These are phyloP conservation scores for Gonapodya prolifera DNA, from an alignment of 192 early-diverging fungal genomes.

Conservation along the genomic window DNA sequence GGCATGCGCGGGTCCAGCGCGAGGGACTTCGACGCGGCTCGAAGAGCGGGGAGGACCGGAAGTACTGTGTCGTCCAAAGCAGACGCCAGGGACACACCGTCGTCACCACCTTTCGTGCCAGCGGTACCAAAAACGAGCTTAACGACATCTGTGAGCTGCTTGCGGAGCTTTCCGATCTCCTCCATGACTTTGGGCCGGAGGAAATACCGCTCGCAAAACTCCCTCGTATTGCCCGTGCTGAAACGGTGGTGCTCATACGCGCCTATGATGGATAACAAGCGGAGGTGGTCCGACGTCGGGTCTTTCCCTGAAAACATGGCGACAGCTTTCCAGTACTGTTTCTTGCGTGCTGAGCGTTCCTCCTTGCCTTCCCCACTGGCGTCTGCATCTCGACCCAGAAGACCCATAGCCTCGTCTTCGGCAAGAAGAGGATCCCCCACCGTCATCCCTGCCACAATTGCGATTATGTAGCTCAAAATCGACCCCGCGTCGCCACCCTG, in stretches of 20 bases:
- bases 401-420: conserved; percentile 34
- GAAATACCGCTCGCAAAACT: conserved; percentile 72
- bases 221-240: conserved; percentile 23
- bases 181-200: conserved; percentile 65
- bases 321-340: conserved; percentile 62
- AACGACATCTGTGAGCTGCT: conserved; percentile 59
- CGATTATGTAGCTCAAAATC: conserved; percentile 72
- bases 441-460: conserved; percentile 79
- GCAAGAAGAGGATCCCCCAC: conserved; percentile 39
- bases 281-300: conserved; percentile 75
- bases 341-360: conserved; percentile 35
- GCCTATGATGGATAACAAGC: conserved; percentile 75
- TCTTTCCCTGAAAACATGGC: conserved; percentile 60
- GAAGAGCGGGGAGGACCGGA: conserved; percentile 33
- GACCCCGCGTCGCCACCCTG: conserved; percentile 58
- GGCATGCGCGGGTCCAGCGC: conserved; percentile 50
- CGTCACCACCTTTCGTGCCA: no score
- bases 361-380: conserved; percentile 50
- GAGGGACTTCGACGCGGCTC: no score
- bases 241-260: conserved; percentile 50
- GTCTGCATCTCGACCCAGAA: conserved; percentile 39
- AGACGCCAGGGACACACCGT: no score
- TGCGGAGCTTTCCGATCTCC: conserved; percentile 47
- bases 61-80: no score
- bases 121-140: no score